Evolutionary conservation across 345 rosid genomes (phyloP).

Genomic region (Capsella bursapastoris): DNA sequence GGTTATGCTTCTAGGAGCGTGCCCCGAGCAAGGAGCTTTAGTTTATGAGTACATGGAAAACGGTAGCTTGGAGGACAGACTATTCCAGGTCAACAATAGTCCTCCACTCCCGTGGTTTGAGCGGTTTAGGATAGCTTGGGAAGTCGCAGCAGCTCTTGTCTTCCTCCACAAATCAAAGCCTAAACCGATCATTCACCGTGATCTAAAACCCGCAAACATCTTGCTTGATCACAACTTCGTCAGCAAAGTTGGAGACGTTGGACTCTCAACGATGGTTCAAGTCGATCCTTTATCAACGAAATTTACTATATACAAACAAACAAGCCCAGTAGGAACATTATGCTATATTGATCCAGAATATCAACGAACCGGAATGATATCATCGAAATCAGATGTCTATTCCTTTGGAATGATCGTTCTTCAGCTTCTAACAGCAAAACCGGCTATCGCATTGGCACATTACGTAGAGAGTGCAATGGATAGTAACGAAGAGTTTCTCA

Average conservation of each 20-base stretch:
- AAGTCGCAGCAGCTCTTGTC: slow-evolving; percentile 80
- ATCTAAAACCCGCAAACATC: slow-evolving; percentile 92
- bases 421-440: slow-evolving; percentile 81
- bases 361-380: slow-evolving; percentile 78
- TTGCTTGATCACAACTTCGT: slow-evolving; percentile 78
- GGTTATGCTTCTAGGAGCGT: slow-evolving; percentile 93
- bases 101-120: slow-evolving; percentile 86
- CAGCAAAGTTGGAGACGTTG: slow-evolving; percentile 94
- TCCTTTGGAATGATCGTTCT: slow-evolving; percentile 81
- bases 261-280: slow-evolving; percentile 71
- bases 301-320: slow-evolving; percentile 54
- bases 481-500: slow-evolving; percentile 48
- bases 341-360: slow-evolving; percentile 94
- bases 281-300: slow-evolving; percentile 48
- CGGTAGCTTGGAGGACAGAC: slow-evolving; percentile 82
- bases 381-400: slow-evolving; percentile 80
- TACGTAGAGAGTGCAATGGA: slow-evolving; percentile 68
- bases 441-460: slow-evolving; percentile 72
- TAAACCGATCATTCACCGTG: slow-evolving; percentile 81
- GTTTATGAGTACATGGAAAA: slow-evolving; percentile 92
- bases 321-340: slow-evolving; percentile 83
- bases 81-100: slow-evolving; percentile 55
- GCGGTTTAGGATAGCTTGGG: slow-evolving; percentile 84
- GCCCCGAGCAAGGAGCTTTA: slow-evolving; percentile 76
- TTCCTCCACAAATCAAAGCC: slow-evolving; percentile 90